phyloP scores from a whole-genome alignment of 1,284 basidiomycete species.

The Pascua sp. region DNA sequence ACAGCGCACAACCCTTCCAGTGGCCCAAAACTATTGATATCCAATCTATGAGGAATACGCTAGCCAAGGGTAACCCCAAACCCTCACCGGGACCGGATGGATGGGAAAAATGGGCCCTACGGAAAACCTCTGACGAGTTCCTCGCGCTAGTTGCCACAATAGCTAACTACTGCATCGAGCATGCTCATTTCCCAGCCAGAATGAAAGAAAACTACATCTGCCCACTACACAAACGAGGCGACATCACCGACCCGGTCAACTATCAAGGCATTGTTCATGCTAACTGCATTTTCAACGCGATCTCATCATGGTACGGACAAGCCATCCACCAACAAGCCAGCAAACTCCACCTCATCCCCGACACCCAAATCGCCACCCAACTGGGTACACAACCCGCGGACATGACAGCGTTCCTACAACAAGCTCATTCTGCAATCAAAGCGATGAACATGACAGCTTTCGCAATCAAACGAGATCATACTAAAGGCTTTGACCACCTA shows the following conservation, averaged over 20 bases:
- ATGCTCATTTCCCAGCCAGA: constrained; percentile 28
- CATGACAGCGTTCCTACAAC: constrained; percentile 34
- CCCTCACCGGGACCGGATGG: constrained; percentile 34
- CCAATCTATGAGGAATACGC: constrained; percentile 13
- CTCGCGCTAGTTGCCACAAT: constrained; percentile 33
- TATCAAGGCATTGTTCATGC: constrained; percentile 34
- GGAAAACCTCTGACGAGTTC: constrained; percentile 24
- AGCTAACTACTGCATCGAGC: constrained; percentile 36
- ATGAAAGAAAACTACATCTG: constrained; percentile 33
- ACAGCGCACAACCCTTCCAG: neutral
- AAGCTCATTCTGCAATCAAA: constrained; percentile 30
- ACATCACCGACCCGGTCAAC: constrained; percentile 32
- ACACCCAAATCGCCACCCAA: constrained; percentile 44
- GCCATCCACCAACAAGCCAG: constrained; percentile 31
- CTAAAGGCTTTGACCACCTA: constrained; percentile 38
- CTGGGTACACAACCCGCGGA: constrained; percentile 42
- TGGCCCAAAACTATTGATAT: constrained; percentile 10
- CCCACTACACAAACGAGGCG: constrained; percentile 42
- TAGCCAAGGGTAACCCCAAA: constrained; percentile 25
- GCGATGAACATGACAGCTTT: constrained; percentile 16
- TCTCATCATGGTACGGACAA: no score
- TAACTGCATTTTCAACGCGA: constrained; percentile 32
- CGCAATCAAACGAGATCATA: constrained; percentile 14
- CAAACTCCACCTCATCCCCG: constrained; percentile 25
- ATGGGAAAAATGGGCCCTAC: constrained; percentile 45